Evolutionary conservation across 495 filamentous ascomycete genomes (phyloP).

Genomic region (Sordaria brevicollis): DNA sequence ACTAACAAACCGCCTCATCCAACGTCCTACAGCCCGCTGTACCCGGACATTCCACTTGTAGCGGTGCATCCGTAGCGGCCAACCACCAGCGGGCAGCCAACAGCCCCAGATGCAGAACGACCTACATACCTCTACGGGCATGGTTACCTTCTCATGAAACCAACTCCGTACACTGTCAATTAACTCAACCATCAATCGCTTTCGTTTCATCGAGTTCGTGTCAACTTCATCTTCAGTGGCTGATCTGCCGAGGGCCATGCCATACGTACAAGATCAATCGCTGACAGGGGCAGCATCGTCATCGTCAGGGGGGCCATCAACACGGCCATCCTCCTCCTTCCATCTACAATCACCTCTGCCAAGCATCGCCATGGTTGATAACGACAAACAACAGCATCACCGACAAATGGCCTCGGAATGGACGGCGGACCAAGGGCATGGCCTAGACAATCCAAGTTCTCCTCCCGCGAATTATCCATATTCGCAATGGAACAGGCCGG

Average conservation of each 20-base stretch:
- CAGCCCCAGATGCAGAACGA: background rate
- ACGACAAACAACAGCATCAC: background rate
- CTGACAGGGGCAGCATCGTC: background rate
- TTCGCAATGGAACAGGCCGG: constrained; percentile 1
- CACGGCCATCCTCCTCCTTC: background rate
- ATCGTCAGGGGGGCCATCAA: background rate
- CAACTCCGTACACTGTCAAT: background rate
- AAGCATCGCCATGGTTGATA: background rate
- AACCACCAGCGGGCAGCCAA: background rate
- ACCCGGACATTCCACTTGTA: background rate
- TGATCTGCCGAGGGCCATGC: background rate
- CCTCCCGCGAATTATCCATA: constrained; percentile 1
- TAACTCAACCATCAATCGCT: background rate
- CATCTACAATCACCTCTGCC: background rate
- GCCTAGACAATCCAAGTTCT: background rate
- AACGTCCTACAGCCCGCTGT: background rate
- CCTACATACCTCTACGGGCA: too few relatives aligned
- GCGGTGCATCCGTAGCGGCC: background rate
- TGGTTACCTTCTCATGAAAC: background rate
- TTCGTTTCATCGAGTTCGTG: background rate
- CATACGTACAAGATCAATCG: background rate
- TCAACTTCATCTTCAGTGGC: background rate
- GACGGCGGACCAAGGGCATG: background rate
- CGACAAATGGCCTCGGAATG: background rate
- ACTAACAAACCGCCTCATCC: background rate